These are phyloP conservation scores for Suhomyces bokatorum DNA, from an alignment of 1,139 yeast species.

Conservation along the genomic window DNA sequence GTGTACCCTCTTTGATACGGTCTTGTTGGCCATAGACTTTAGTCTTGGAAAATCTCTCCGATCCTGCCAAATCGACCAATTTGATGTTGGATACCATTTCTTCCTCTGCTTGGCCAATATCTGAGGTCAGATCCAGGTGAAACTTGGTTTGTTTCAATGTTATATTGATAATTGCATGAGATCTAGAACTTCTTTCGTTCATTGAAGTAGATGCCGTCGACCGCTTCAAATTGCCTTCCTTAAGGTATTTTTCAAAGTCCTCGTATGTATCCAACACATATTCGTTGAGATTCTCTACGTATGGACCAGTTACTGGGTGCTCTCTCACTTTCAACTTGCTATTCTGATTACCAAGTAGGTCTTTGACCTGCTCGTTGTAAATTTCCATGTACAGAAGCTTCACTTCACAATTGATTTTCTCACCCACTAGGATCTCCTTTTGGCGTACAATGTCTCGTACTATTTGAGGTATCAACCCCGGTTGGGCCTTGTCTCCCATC, in stretches of 20 bases:
- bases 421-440: conserved; percentile 39
- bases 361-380: conserved; percentile 70
- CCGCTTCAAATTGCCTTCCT: conserved; percentile 51
- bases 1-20: conserved; percentile 70
- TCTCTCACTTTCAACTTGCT: conserved; percentile 55
- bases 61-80: conserved; percentile 80
- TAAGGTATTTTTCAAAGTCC: conserved; percentile 47
- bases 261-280: conserved; percentile 41
- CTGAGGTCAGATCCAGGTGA: conserved; percentile 19
- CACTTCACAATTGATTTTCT: conserved; percentile 52
- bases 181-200: conserved; percentile 70
- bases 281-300: conserved; percentile 64
- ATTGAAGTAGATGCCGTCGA: conserved; percentile 69
- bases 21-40: conserved; percentile 60
- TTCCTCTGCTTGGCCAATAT: conserved; percentile 53
- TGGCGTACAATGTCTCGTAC: conserved; percentile 54
- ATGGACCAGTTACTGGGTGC: conserved; percentile 63
- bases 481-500: conserved; percentile 58
- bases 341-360: conserved; percentile 40
- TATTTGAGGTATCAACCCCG: conserved; percentile 63
- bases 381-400: conserved; percentile 67
- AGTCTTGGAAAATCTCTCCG: conserved; percentile 66
- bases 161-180: conserved; percentile 76
- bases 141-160: conserved; percentile 57
- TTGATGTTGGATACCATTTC: conserved; percentile 59